Base-by-base conservation (phyloP, 2,329 filamentous ascomycete species). In the Fusarium musae region DNA sequence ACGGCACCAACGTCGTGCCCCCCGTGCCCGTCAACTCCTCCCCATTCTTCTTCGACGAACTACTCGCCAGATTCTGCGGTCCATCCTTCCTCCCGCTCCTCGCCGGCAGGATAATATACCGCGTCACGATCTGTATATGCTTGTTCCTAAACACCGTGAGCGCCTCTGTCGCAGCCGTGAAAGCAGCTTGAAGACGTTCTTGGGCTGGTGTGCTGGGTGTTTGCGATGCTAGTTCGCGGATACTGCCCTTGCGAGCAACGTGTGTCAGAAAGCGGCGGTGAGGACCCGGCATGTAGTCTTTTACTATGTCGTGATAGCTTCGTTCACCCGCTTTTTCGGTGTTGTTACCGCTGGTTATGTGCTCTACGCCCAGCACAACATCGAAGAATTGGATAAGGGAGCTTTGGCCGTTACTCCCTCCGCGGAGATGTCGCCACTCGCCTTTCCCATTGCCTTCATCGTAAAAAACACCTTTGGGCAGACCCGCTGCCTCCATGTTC, bases 351-450 rank as follows among this genome's bases (percentile, higher is more conserved):
- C 82, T 82, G 5, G 83, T 82, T 4, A 78, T 78, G 83, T 98
- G 96, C 78, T 97, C 92, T 19, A 98, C 88, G 5, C 94, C 94
- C 0, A 98, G 87, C 1, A 95, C 89, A 19, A 97, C 88, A 79
- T 98, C 96, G 81, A 97, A 94, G 84, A 97, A 96, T 78, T 98
- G 95, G 66, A 98, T 95, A 46, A 97, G 86, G 2, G 94, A 97
- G 81, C 93, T 96, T 82, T 98, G 96, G 0, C 95, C 96, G 78
- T 98, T 98, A 80, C 93, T 97, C 9, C 96, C 96, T 23, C 96
- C 96, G n/a, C 93, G 90, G 65, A 93, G 92, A 75, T 96, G 91
- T 23, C 91, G 87, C 87, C 94, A 97, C 40, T 88, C 84, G 1
- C 91, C 89, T 19, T 85, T 85, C 3, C 90, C 91, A 5, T 89